These are phyloP conservation scores for Camellia japonica DNA, from an alignment of 148 eudicot species.

Conservation along the genomic window DNA sequence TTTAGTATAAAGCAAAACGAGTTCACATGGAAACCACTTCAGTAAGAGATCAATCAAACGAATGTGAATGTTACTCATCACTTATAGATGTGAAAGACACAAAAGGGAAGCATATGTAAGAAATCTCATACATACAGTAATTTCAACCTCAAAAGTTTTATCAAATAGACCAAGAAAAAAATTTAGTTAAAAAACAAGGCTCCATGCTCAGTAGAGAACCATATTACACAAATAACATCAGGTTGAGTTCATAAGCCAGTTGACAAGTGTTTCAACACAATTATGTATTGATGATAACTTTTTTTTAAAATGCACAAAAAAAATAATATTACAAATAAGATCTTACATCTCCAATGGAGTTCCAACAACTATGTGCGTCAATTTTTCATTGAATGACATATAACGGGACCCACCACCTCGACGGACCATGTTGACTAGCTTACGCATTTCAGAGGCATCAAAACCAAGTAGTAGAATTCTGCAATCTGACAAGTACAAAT, in stretches of 20 bases:
- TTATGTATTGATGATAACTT: background rate
- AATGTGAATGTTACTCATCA: background rate
- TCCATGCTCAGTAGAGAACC: background rate
- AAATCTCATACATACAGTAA: background rate
- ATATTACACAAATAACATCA: background rate
- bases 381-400: constrained; percentile 69
- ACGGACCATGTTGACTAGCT: constrained; percentile 74
- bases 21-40: background rate
- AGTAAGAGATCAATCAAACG: background rate
- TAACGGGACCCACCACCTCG: constrained; percentile 96
- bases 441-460: constrained; percentile 68
- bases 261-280: background rate
- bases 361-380: constrained; percentile 92
- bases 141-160: background rate
- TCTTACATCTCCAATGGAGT: constrained; percentile 86
- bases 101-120: background rate
- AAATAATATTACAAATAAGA: background rate
- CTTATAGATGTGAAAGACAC: background rate
- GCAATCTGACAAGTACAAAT: constrained; percentile 89
- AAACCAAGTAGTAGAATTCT: constrained; percentile 78
- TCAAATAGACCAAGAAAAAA: background rate
- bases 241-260: constrained; percentile 7
- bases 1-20: no score
- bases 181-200: background rate
- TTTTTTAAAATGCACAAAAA: background rate